Conservation (phyloP, 2,329 filamentous ascomycete genomes). For the Fusarium pseudocircinatum region DNA sequence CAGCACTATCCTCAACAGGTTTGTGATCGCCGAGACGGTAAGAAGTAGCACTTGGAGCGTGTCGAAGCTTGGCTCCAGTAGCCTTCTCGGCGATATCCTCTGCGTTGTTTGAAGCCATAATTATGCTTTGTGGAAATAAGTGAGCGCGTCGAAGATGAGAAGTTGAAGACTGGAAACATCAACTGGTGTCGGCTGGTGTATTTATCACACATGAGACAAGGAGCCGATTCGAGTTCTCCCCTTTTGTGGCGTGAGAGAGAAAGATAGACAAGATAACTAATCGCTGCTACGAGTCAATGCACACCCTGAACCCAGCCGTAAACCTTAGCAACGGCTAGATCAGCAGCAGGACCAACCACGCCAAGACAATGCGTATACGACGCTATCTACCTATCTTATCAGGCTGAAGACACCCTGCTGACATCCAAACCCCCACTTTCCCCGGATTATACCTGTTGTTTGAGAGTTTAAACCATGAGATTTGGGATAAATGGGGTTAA, state of each 20-base stretch:
- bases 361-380: not conserved
- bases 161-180: not conserved
- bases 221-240: not conserved
- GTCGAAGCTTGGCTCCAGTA: not conserved
- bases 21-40: not conserved
- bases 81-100: not conserved
- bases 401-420: not conserved
- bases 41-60: not conserved
- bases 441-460: not conserved
- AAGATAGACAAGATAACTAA: not conserved
- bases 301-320: not conserved
- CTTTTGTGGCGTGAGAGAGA: not conserved
- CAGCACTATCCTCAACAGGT: not conserved
- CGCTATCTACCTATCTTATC: slow-evolving; percentile 7
- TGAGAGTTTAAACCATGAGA: not conserved
- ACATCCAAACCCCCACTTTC: slow-evolving; percentile 5
- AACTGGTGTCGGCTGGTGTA: not conserved
- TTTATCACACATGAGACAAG: not conserved
- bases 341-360: not conserved
- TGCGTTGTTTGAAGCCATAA: not conserved
- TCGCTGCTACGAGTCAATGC: not conserved
- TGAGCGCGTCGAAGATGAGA: not conserved
- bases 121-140: not conserved
- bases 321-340: not conserved
- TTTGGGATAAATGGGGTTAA: not conserved